Evolutionary conservation across 108 stramenopile genomes (phyloP), one percentile per base, ranked within the genome.

Genomic region (Aurantiochytrium sp.): DNA sequence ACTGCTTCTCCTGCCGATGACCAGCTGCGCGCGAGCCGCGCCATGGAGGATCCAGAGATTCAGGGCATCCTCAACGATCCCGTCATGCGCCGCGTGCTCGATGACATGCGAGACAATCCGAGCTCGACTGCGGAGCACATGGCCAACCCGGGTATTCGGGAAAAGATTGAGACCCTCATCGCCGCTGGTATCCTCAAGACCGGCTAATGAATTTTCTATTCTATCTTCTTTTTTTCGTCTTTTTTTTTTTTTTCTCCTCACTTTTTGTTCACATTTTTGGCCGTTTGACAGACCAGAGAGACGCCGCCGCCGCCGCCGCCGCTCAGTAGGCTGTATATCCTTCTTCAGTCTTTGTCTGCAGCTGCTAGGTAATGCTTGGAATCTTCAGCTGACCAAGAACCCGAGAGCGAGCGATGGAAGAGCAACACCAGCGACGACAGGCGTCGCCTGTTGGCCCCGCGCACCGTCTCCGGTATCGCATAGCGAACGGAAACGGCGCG

Each of bases 1-100:
- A 96, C 93, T 64, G 95, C 94, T 45, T 91, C 93, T 45, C 96
- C 95, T 25, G 96, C 96, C 59, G 95, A 96, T 88, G 97, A 98
- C 92, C 93, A 95, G 93, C 97, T 97, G 88, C 93, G 98, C 72
- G 97, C 97, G 4, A 96, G 95, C 21, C 98, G 97, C 90, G 99
- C 97, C 87, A 98, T 98, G 98, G 97, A 97, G 21, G 99, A 99
- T 95, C 99, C 99, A 6, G 98, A 99, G 90, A 97, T 99, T 88
- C 98, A 98, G 92, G 88, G 90, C 58, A 99, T 99, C 69, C 92
- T 99, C 60, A 87, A 91, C 51, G 99, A 99, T 92, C 99, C 99
- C n/a, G 89, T 99, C 83, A 96, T 98, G 60, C 95, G 96, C 60
- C 97, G 98, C 90, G 96, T 97, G 21, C 93, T 99, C 49, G 92